Base-by-base conservation (phyloP, 2,329 filamentous ascomycete genomes). In the Beauveria varroae region DNA sequence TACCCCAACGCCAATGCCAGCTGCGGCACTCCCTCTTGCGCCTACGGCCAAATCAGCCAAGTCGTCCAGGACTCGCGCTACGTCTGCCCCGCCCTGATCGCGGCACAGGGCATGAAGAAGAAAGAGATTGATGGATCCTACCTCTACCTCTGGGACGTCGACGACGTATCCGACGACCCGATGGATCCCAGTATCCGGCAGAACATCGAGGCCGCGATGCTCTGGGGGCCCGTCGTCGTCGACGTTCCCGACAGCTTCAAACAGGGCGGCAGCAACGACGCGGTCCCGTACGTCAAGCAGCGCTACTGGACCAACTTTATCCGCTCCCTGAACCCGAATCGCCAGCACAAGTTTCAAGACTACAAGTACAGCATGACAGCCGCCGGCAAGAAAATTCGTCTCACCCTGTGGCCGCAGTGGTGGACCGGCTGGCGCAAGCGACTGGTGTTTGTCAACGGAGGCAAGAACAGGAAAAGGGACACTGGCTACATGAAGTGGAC, bases 261-360 rank as follows among this genome's bases (percentile, higher is more conserved):
- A 8, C 69, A 74, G 0, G 77, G 75, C 3, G 76, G 75, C 16
- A 72, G 73, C 16, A 91, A 91, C 65, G 79, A 75, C 1, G 68
- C 69, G 0, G 84, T 88, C 6, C 78, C 88, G 1, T 77, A 82
- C 0, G 73, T 88, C 0, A 81, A 89, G 30, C 86, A 90, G 68
- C 81, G 78, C 0, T 93, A 91, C 71, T 92, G 88, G 87, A 83
- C 85, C 1, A 89, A 85, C 65, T 93, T 93, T 69, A 85, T 93
- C 63, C 75, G 82, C 28, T 78, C 77, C 0, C 79, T 85, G 43
- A 78, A 93, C 70, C 89, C 89, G 0, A 93, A 92, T 20, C n/a
- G 14, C 28, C 14, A 28, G 9, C 8, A 5, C 7, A 26, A n/a
- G 12, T n/a, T 14, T 3, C 20, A 20, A n/a, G 41, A 46, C n/a